Evolutionary conservation across 495 filamentous ascomycete species (phyloP).

Genomic region (Pyronema omphalodes): DNA sequence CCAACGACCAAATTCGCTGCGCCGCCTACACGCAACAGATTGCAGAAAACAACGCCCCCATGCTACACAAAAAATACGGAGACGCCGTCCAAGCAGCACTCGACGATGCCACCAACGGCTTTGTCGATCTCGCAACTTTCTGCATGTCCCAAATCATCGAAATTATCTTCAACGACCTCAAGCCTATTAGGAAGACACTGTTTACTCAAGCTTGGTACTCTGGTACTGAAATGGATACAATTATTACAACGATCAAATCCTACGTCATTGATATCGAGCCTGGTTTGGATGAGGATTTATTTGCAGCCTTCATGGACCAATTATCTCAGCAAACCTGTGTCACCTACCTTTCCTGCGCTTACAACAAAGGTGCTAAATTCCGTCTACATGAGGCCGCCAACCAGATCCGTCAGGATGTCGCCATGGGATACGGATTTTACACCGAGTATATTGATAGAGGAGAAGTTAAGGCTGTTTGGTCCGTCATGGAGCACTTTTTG

Average conservation of each 20-base stretch:
- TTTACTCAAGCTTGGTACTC: conserved; percentile 83
- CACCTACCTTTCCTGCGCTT: conserved; percentile 65
- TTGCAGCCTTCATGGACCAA: conserved; percentile 50
- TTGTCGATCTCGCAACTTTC: conserved; percentile 81
- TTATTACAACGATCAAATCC: conserved; percentile 82
- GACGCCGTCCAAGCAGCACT: conserved; percentile 40
- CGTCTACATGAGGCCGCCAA: conserved; percentile 26
- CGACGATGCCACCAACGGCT: conserved; percentile 64
- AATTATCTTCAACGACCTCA: conserved; percentile 77
- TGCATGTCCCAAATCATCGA: conserved; percentile 69
- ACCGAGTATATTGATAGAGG: conserved; percentile 25
- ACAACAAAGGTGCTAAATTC: conserved; percentile 84
- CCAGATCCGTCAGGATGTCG: conserved; percentile 22
- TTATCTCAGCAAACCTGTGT: conserved; percentile 76
- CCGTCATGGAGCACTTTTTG: conserved; percentile 64
- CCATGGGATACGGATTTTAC: conserved; percentile 18
- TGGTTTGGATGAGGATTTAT: conserved; percentile 63
- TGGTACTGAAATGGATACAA: conserved; percentile 64
- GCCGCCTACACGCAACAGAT: conserved; percentile 33
- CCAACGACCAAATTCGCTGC: conserved; percentile 95
- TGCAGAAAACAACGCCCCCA: conserved; percentile 60
- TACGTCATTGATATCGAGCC: conserved; percentile 73
- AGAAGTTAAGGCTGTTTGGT: conserved; percentile 74
- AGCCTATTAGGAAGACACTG: conserved; percentile 59
- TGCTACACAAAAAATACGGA: conserved; percentile 68